A percentile compares a stretch with the other conserved stretches of the same genome.
phyloP scores from a whole-genome alignment of 306 rosid genomes.

The Datisca glomerata region DNA sequence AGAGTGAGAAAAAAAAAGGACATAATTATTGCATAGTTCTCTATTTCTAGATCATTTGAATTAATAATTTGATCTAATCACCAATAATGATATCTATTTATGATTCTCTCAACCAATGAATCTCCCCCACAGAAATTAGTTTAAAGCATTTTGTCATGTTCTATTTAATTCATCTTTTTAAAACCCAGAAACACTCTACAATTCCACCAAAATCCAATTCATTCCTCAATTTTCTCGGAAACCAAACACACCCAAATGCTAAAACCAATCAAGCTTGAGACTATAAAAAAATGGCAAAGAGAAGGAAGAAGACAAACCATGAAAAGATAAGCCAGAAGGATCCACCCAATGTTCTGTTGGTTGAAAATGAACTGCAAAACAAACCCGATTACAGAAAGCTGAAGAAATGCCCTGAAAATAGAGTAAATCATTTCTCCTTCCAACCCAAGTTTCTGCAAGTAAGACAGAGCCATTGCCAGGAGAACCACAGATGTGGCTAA shows the following conservation, averaged over 20 bases:
- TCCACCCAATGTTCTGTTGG: constrained; percentile 51
- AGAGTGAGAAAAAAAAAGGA: no score
- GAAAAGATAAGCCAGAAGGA: constrained; percentile 78
- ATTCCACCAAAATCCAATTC: no score
- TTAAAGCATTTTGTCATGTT: no score
- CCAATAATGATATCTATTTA: no score
- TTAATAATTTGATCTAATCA: no score
- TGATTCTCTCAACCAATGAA: no score
- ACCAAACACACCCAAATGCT: not conserved
- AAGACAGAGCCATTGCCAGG: constrained; percentile 52
- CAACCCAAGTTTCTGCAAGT: constrained; percentile 52
- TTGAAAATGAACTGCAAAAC: constrained; percentile 82
- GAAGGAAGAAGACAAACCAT: constrained; percentile 36
- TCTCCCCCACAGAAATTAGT: no score
- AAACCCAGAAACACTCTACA: no score
- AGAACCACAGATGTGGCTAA: constrained; percentile 58
- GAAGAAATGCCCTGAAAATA: constrained; percentile 62
- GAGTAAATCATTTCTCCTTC: constrained; percentile 66
- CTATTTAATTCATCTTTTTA: no score
- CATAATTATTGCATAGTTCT: no score
- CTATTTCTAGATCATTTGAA: no score
- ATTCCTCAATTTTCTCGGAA: constrained; percentile 4
- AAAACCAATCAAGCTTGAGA: not conserved
- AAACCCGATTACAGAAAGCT: constrained; percentile 82
- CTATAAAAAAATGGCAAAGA: not conserved